phyloP scores from a whole-genome alignment of 805 yeast species.

The Lachancea kluyveri region DNA sequence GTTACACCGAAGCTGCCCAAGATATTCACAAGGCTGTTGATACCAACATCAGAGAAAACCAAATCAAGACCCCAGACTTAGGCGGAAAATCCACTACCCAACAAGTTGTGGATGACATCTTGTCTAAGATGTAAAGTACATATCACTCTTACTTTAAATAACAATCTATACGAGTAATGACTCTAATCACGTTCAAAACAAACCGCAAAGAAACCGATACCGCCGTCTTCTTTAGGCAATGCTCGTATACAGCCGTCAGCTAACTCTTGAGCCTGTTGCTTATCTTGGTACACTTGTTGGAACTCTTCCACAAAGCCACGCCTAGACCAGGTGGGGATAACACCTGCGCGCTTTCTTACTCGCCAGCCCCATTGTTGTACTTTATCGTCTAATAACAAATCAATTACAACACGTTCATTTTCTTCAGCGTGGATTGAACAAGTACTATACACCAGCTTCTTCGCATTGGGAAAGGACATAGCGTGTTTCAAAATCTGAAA shows the following conservation, averaged over 20 bases:
- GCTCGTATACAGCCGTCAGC: constrained; percentile 89
- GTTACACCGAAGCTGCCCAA: constrained; percentile 83
- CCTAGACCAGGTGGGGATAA: constrained; percentile 79
- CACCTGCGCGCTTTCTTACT: constrained; percentile 51
- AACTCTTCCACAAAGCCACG: constrained; percentile 77
- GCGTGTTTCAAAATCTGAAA: constrained; percentile 86
- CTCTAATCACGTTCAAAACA: constrained; percentile 50
- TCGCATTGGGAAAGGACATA: constrained; percentile 67
- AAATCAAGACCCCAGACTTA: constrained; percentile 81
- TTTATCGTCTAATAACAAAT: constrained; percentile 60
- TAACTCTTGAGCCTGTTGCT: constrained; percentile 41
- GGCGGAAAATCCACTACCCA: constrained; percentile 88
- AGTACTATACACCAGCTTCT: constrained; percentile 83
- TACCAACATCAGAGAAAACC: constrained; percentile 77
- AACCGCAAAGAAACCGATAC: constrained; percentile 98
- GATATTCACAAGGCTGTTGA: constrained; percentile 92
- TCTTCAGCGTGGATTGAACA: constrained; percentile 94
- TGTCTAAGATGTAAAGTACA: constrained; percentile 31
- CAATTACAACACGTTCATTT: constrained; percentile 86
- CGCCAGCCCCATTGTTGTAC: constrained; percentile 70
- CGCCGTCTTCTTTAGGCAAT: constrained; percentile 85
- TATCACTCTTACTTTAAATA: not conserved
- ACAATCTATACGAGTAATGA: not conserved
- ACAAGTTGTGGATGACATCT: constrained; percentile 79
- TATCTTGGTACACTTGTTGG: constrained; percentile 37